phyloP scores from a whole-genome alignment of 2,329 filamentous ascomycete species.

The Hymenoscyphus occultus region DNA sequence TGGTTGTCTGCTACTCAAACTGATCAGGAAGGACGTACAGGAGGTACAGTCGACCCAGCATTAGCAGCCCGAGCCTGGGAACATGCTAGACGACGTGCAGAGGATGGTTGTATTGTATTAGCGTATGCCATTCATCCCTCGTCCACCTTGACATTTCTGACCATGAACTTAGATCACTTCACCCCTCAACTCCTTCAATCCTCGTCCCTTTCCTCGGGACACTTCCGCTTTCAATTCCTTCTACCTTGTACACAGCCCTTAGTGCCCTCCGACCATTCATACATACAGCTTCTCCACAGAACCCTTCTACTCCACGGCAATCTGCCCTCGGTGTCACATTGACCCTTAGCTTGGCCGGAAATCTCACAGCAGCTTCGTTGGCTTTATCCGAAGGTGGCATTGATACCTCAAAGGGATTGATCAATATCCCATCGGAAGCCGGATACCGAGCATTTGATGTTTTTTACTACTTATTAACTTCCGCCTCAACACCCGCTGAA shows the following conservation, averaged over 20 bases:
- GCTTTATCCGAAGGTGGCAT: constrained; percentile 85
- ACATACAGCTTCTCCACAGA: constrained; percentile 81
- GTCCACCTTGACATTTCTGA: constrained; percentile 10
- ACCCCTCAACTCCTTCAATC: constrained; percentile 82
- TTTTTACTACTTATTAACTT: constrained; percentile 93
- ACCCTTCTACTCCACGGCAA: constrained; percentile 79
- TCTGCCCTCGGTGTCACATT: constrained; percentile 77
- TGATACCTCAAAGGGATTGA: constrained; percentile 74
- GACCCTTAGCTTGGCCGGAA: constrained; percentile 77
- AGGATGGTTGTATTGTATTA: constrained; percentile 90
- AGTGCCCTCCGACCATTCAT: constrained; percentile 83
- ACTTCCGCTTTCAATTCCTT: constrained; percentile 76
- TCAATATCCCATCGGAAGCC: constrained; percentile 73
- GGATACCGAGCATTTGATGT: constrained; percentile 95
- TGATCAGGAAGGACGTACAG: constrained; percentile 64
- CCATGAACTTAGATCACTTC: constrained; percentile 65
- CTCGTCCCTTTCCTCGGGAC: constrained; percentile 77
- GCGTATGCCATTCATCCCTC: constrained; percentile 55
- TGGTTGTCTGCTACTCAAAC: constrained; percentile 80
- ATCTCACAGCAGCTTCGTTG: constrained; percentile 70
- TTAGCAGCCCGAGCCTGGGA: constrained; percentile 88
- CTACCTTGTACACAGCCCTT: constrained; percentile 72
- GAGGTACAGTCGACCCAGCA: constrained; percentile 76
- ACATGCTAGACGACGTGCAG: constrained; percentile 87
- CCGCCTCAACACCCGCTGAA: constrained; percentile 84